Evolutionary conservation across 441 rosid genomes (phyloP).

Genomic region (Adansonia madagascariensis): DNA sequence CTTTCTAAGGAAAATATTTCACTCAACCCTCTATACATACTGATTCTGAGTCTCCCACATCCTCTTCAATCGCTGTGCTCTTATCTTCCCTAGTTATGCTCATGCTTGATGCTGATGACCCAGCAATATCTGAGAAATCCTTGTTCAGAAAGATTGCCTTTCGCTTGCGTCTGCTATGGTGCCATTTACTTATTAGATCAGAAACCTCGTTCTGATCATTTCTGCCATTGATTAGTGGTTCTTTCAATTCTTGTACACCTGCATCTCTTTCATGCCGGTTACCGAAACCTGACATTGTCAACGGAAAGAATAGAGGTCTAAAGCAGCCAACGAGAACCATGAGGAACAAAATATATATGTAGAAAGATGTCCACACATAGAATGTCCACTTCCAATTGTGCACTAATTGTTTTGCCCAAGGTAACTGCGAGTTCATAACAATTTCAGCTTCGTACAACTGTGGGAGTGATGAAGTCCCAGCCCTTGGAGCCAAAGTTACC

Average conservation of each 20-base stretch:
- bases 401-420: conserved; percentile 64
- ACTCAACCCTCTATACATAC: conserved; percentile 35
- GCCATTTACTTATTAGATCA: conserved; percentile 51
- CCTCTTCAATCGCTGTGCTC: conserved; percentile 34
- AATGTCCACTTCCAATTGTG: conserved; percentile 81
- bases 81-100: conserved; percentile 41
- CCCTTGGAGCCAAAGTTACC: conserved; percentile 62
- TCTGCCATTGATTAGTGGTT: conserved; percentile 19
- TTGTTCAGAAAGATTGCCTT: conserved; percentile 35
- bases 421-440: conserved; percentile 54
- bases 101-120: conserved; percentile 44
- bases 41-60: conserved; percentile 45
- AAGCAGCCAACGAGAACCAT: conserved; percentile 44
- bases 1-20: not conserved
- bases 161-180: conserved; percentile 51
- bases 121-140: conserved; percentile 16
- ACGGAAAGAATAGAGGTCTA: conserved; percentile 50
- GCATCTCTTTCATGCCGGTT: not conserved
- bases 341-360: conserved; percentile 46
- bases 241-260: conserved; percentile 18
- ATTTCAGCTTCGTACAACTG: conserved; percentile 71
- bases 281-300: not conserved
- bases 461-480: conserved; percentile 55
- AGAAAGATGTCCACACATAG: conserved; percentile 62
- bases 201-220: conserved; percentile 26